Evolutionary conservation across 2,329 filamentous ascomycete species (phyloP), one percentile per base, ranked within the genome.

Genomic region (Paraphaeosphaeria sporulosa): DNA sequence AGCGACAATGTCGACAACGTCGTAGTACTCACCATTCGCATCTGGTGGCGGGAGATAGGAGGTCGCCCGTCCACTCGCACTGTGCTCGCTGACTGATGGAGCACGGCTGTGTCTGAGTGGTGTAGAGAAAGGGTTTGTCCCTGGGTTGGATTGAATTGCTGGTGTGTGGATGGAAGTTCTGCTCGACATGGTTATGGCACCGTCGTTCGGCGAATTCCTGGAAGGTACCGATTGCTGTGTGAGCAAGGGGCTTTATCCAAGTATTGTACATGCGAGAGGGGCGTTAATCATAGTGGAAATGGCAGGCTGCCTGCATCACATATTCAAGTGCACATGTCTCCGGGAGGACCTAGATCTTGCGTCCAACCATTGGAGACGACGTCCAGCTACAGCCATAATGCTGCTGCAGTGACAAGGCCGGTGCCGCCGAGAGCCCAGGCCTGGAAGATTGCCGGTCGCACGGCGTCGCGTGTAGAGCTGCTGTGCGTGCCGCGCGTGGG

Each of bases 71-170:
- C 49, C 64, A 48, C 59, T 67, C 17, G 42, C 54, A 44, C 53
- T 60, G 17, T 59, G 58, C 3, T 62, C 65, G 54, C 66, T 66
- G 17, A 64, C 54, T 23, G 65, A 65, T 4, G 67, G 64, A 32
- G 67, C 63, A 17, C 67, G 64, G 54, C 67, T 70, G 27, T 68
- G 66, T 12, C 64, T 60, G 21, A 65, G 30, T 2, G 67, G 67
- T 32, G 67, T 70, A n/a, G 65, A 55, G 43, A 70, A 70, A 10
- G 67, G 67, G 49, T 70, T 70, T 32, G 67, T 68, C 8, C 61
- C 64, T 13, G 59, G 34, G 46, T 58, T 58, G 40, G 64, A 62
- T 10, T 58, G 59, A 4, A 63, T 40, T 12, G 47, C 64, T 21
- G 67, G 65, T 8, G 59, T 56, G 40, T 70, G 67, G 34, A 70